Conservation (phyloP, 2,329 filamentous ascomycete genomes). For the Penicillium sp. region DNA sequence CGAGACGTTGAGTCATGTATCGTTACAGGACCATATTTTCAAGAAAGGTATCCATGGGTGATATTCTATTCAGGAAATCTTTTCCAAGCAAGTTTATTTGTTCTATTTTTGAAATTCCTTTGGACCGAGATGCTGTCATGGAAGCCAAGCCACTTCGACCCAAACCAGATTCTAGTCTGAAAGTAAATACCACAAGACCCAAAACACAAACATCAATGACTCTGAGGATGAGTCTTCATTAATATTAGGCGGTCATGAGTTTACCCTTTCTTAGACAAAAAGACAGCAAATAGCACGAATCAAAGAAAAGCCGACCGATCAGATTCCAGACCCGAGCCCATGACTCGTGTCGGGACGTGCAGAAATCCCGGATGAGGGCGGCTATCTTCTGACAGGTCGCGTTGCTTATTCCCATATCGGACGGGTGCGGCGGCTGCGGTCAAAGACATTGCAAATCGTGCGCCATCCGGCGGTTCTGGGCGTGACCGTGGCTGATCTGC, state of each 20-base stretch:
- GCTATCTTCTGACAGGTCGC: conserved; percentile 22
- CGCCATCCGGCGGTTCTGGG: conserved; percentile 8
- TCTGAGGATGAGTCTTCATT: not conserved
- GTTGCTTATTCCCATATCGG: conserved; percentile 13
- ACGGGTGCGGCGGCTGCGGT: conserved; percentile 17
- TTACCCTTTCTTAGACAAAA: not conserved
- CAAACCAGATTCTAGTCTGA: not conserved
- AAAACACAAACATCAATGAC: too few relatives aligned
- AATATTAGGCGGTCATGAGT: not conserved
- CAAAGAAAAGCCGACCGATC: conserved; percentile 5
- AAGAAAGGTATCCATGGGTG: not conserved
- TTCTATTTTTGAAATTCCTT: not conserved
- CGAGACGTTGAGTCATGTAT: not conserved
- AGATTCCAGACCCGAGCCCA: not conserved
- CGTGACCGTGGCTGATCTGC: conserved; percentile 22
- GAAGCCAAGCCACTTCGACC: not conserved
- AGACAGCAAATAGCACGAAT: not conserved
- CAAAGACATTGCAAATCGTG: conserved; percentile 15
- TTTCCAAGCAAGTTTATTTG: not conserved
- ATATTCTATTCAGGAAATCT: not conserved
- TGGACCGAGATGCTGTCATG: not conserved
- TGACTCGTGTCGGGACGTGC: conserved; percentile 7
- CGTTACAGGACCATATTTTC: not conserved
- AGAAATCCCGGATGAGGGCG: conserved; percentile 6
- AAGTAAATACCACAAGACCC: not conserved